Base-by-base conservation (phyloP, 208 protist genomes). In the Acanthamoeba sp. region DNA sequence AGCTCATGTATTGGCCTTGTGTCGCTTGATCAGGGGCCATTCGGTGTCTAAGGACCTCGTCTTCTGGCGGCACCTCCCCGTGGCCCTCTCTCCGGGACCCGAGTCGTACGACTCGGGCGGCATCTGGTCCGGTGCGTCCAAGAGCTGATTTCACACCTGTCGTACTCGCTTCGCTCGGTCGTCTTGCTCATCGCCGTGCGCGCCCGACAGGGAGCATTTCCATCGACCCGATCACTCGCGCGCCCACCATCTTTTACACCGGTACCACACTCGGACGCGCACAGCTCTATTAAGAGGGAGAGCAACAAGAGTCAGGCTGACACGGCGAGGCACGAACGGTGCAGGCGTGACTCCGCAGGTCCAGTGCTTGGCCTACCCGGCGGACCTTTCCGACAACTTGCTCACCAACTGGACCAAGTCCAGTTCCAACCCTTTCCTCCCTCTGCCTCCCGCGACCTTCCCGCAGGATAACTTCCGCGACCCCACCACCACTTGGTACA, bases 381-480 rank as follows among this genome's bases (percentile, higher is more conserved):
- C 82, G 0, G 32, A 90, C 24, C 9, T 42, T 4, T 90, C 82
- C 27, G 82, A 90, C 57, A 9, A 14, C 10, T 42, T 66, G 18
- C 82, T 90, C 48, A 90, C 82, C 55, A 32, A 90, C 82, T 90
- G 82, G 82, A 66, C 45, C 52, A 90, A 90, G 55, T 90, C 45
- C 29, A 22, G 48, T 36, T 14, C 52, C 52, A 90, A 90, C 40
- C 82, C 82, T 9, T 45, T 90, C 82, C 48, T 90, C 32, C 52
- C 0, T 10, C 5, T n/a, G 27, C 82, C 82, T 90, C 82, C 82
- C 32, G 18, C 82, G 1, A 42, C 22, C 18, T 69, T 42, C 32
- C 52, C 32, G 24, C 82, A 66, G 24, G 18, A 66, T 20, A 38
- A 69, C 29, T 90, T 90, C n/a, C 82, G 52, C 1, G 52, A 90